Base-by-base conservation (phyloP, 179 eudicot genomes). In the Beta lomatogona region DNA sequence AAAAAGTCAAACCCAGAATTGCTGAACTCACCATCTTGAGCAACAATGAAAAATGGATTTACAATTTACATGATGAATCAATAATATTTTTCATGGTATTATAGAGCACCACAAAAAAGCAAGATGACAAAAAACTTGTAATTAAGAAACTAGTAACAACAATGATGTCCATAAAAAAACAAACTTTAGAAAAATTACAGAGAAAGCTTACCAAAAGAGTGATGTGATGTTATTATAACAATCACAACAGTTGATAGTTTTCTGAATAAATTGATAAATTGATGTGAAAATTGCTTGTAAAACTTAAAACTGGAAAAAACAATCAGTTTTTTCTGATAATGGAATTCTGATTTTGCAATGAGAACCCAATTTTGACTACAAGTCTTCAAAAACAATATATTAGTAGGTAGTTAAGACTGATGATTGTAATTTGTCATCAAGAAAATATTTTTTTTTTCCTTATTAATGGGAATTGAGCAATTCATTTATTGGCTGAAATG, bases 171-270 rank as follows among this genome's bases (percentile, higher is more conserved):
- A 53, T 11, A 14, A 73, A 73, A 5, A 73, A 50, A 50, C 58
- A 53, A 25, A 50, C 25, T 2, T 60, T 6, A 12, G 41, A 68
- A 19, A 19, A 60, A 15, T 11, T 8, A 52, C 0, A 28, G 53
- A 53, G 5, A 41, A 60, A 22, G 54, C 83, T 63, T 80, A 74
- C 78, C 82, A 50, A 73, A n/a, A 72, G 13, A 71, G 11, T 70
- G 81, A 70, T 57, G 77, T 58, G 74, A 71, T 71, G 73, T 15
- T 9, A 18, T 41, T 21, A 8, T 4, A 60, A 60, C 9, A 60
- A 7, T 18, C 41, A 36, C 41, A 36, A 36, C 41, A 36, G 41
- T 36, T 36, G 41, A 0, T 36, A 36, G 1, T 36, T 36, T 36
- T 36, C 41, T 36, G 41, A 36, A 36, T 36, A 0, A 36, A 36